Percentiles rank a stretch among this genome's conserved stretches.
These are phyloP conservation scores for Cucurbita maxima DNA, from an alignment of 306 rosid species.

Conservation along the genomic window DNA sequence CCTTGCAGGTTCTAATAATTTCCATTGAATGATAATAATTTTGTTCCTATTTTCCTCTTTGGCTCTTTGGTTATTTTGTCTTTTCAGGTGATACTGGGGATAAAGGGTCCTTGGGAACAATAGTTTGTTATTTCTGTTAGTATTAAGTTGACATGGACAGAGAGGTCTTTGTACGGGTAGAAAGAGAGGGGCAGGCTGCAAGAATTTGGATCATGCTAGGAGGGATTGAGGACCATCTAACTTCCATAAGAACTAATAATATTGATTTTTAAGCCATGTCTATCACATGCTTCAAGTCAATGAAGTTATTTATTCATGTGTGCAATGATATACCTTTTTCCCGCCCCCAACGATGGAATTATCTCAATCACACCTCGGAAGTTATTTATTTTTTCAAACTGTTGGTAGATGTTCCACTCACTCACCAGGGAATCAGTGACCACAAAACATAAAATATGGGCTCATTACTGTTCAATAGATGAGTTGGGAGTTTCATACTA, in stretches of 20 bases:
- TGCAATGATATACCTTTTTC: background rate
- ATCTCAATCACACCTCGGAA: background rate
- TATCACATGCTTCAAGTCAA: background rate
- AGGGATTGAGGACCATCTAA: background rate
- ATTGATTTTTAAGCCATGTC: background rate
- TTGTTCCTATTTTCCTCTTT: background rate
- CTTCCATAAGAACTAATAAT: background rate
- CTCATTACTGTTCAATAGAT: background rate
- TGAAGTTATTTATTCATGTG: background rate
- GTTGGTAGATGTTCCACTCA: background rate
- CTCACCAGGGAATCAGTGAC: background rate
- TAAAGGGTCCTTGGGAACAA: background rate
- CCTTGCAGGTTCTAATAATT: slow-evolving; percentile 56
- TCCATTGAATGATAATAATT: background rate
- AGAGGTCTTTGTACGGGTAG: background rate
- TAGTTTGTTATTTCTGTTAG: background rate
- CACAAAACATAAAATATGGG: background rate
- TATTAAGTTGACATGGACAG: background rate
- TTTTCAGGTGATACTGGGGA: background rate
- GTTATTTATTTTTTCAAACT: background rate
- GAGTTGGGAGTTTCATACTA: background rate
- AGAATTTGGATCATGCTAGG: background rate
- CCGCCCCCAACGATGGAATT: background rate
- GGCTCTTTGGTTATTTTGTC: background rate
- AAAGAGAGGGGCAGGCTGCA: background rate